phyloP scores from a whole-genome alignment of 2,329 filamentous ascomycete species.

The Phoma sp. region DNA sequence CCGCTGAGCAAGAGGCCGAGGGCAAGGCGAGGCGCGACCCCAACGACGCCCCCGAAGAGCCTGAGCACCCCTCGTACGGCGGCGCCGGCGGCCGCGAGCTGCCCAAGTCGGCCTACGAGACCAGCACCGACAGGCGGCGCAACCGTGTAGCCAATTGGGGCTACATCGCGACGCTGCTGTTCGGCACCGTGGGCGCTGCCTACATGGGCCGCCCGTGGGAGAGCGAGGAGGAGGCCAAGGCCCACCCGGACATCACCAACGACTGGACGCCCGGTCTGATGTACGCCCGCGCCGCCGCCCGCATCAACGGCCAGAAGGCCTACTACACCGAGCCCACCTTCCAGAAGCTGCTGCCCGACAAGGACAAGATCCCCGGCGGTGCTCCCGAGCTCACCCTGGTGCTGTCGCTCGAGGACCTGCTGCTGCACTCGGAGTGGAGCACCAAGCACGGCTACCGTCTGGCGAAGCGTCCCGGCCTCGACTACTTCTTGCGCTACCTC shows the following conservation, averaged over 20 bases:
- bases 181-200: slow-evolving; percentile 63
- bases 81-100: slow-evolving; percentile 70
- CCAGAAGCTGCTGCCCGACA: slow-evolving; percentile 85
- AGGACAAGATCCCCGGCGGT: slow-evolving; percentile 62
- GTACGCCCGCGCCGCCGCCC: slow-evolving; percentile 79
- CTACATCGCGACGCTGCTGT: slow-evolving; percentile 66
- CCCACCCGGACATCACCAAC: slow-evolving; percentile 73
- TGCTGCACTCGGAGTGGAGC: slow-evolving; percentile 94
- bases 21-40: slow-evolving; percentile 35
- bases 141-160: slow-evolving; percentile 77
- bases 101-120: slow-evolving; percentile 82
- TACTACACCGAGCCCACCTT: slow-evolving; percentile 98
- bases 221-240: slow-evolving; percentile 70
- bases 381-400: slow-evolving; percentile 91
- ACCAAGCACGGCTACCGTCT: slow-evolving; percentile 94
- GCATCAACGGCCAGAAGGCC: slow-evolving; percentile 75
- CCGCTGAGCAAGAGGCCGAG: slow-evolving; percentile 65
- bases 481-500: slow-evolving; percentile 96
- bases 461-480: slow-evolving; percentile 91
- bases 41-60: slow-evolving; percentile 59
- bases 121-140: slow-evolving; percentile 84
- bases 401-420: slow-evolving; percentile 88
- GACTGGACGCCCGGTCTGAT: slow-evolving; percentile 78
- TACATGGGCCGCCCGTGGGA: slow-evolving; percentile 93
- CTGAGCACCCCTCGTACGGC: slow-evolving; percentile 53